These are phyloP conservation scores for Dryas drummondii DNA, from an alignment of 306 rosid species.

Conservation along the genomic window DNA sequence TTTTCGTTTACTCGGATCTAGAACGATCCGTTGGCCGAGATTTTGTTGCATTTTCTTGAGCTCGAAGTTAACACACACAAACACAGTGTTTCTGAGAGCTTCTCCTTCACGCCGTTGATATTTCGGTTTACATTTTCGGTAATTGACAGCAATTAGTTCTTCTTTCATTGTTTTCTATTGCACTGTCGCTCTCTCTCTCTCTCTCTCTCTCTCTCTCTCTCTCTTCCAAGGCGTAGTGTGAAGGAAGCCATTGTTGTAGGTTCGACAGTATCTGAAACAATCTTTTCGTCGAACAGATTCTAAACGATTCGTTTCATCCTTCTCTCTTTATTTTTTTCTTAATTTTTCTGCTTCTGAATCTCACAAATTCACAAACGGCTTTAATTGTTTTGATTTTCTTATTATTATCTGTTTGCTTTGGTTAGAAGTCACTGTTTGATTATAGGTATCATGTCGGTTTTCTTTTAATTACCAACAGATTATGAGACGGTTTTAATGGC, in stretches of 20 bases:
- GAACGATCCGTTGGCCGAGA: not conserved
- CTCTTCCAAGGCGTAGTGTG: not conserved
- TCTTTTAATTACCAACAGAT: constrained; percentile 22
- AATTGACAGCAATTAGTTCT: constrained; percentile 28
- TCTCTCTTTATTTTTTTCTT: not conserved
- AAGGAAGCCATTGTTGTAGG: constrained; percentile 30
- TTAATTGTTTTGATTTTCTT: not conserved
- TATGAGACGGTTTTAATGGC: constrained; percentile 25
- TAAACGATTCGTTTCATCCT: not conserved
- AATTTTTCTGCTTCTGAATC: not conserved
- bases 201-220: not conserved
- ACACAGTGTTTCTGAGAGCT: constrained; percentile 17
- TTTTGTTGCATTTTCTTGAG: constrained; percentile 11
- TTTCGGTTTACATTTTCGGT: constrained; percentile 10
- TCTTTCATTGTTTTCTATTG: constrained; percentile 42
- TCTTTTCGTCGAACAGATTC: constrained; percentile 12
- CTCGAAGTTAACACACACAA: not conserved
- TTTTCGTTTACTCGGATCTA: constrained; percentile 18
- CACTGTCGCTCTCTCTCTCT: constrained; percentile 42
- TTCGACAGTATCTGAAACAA: constrained; percentile 14
- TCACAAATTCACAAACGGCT: too few relatives aligned
- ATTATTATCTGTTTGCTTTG: constrained; percentile 16
- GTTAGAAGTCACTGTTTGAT: constrained; percentile 26
- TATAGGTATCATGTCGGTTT: constrained; percentile 26
- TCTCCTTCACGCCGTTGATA: constrained; percentile 15